Percentiles rank a stretch among this genome's conserved stretches.
Conservation (phyloP, 169 alveolate species). For the Pseudocohnilembus persalinus region DNA sequence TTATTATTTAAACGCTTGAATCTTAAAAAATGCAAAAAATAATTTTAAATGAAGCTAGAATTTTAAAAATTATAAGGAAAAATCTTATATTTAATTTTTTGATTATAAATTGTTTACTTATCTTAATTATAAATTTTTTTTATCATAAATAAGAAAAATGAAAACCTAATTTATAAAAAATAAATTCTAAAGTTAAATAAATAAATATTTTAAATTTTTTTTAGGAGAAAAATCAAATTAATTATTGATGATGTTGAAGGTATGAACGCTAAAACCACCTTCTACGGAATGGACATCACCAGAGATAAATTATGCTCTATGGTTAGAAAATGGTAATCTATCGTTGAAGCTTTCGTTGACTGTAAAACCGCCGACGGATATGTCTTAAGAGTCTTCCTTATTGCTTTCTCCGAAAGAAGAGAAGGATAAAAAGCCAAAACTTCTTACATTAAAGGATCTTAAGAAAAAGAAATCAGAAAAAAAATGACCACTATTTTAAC, state of each 20-base stretch:
- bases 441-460: slow-evolving; percentile 69
- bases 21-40: too few species aligned
- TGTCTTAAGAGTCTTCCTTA: slow-evolving; percentile 70
- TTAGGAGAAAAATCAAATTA: slow-evolving; percentile 73
- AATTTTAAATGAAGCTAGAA: too few species aligned
- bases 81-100: too few species aligned
- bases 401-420: slow-evolving; percentile 75
- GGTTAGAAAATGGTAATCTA: slow-evolving; percentile 79
- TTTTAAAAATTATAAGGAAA: too few species aligned
- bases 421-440: slow-evolving; percentile 66
- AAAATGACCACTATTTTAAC: slow-evolving; percentile 69
- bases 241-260: slow-evolving; percentile 79
- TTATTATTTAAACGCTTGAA: too few species aligned
- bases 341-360: slow-evolving; percentile 76
- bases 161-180: too few species aligned
- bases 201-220: neutral
- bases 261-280: slow-evolving; percentile 65
- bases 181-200: neutral
- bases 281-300: slow-evolving; percentile 80
- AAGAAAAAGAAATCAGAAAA: slow-evolving; percentile 76
- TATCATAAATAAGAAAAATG: too few species aligned
- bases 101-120: too few species aligned
- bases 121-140: too few species aligned
- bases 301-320: slow-evolving; percentile 78
- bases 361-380: slow-evolving; percentile 70